phyloP scores from a whole-genome alignment of 208 protist species.

The Acanthamoeba castellanii region DNA sequence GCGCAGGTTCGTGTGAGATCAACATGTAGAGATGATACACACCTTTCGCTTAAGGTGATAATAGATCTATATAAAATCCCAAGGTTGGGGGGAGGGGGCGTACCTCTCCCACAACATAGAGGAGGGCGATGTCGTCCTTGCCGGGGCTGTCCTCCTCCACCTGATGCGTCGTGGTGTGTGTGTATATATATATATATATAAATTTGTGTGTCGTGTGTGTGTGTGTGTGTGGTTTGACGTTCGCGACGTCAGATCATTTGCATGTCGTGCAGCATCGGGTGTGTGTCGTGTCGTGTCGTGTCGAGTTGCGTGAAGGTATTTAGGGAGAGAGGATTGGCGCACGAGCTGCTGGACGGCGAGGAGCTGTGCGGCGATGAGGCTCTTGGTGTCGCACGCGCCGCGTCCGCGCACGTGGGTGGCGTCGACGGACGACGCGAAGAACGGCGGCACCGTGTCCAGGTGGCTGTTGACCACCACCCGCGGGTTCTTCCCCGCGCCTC shows the following conservation, averaged over 20 bases:
- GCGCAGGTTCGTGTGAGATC: too few species aligned
- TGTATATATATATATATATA: too few species aligned
- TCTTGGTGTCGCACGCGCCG: background rate
- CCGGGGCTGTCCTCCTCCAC: background rate
- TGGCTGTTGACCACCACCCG: background rate
- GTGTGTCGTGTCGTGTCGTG: too few species aligned
- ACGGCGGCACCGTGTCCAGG: slow-evolving; percentile 7
- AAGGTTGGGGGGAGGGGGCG: too few species aligned
- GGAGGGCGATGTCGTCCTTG: background rate
- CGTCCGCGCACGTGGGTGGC: background rate
- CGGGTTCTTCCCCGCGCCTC: background rate
- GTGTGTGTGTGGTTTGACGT: too few species aligned
- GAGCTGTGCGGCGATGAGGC: slow-evolving; percentile 4
- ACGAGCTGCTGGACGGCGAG: background rate
- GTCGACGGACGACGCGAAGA: background rate
- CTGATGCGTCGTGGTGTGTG: background rate
- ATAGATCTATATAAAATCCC: too few species aligned
- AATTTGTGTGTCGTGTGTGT: too few species aligned
- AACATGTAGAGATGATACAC: too few species aligned
- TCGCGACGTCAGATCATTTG: background rate
- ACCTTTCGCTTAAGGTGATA: too few species aligned
- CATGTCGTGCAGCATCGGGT: background rate
- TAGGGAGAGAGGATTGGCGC: background rate
- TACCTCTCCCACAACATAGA: slow-evolving; percentile 5
- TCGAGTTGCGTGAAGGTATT: too few species aligned